phyloP scores from a whole-genome alignment of 2,329 filamentous ascomycete genomes.

The Allantophomopsis cytisporea region DNA sequence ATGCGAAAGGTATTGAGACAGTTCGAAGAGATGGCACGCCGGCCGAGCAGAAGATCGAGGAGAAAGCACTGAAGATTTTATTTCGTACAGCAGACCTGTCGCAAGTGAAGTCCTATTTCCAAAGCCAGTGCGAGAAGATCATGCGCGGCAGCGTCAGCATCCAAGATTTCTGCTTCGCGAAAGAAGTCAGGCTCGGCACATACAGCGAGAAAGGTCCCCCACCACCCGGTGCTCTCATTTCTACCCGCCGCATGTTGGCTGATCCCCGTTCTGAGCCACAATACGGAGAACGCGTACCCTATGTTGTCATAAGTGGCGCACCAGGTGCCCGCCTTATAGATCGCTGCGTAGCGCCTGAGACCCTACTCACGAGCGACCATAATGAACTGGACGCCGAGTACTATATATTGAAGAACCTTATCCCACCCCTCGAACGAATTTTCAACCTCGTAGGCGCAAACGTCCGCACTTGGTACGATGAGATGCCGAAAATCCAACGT shows the following conservation, averaged over 20 bases:
- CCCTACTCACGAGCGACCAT: slow-evolving; percentile 62
- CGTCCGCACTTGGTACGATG: slow-evolving; percentile 82
- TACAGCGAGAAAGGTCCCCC: slow-evolving; percentile 72
- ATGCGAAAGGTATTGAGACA: slow-evolving; percentile 97
- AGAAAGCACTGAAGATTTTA: slow-evolving; percentile 75
- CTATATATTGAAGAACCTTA: slow-evolving; percentile 91
- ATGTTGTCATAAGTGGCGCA: slow-evolving; percentile 81
- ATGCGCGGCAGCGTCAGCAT: slow-evolving; percentile 80
- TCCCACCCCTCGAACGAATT: slow-evolving; percentile 88
- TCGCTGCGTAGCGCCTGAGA: slow-evolving; percentile 79
- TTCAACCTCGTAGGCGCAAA: slow-evolving; percentile 94
- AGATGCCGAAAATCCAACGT: slow-evolving; percentile 85
- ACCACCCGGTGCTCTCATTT: slow-evolving; percentile 81
- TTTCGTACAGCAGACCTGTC: slow-evolving; percentile 86
- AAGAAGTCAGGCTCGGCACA: slow-evolving; percentile 78
- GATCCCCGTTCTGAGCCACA: slow-evolving; percentile 84
- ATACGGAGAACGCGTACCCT: slow-evolving; percentile 89
- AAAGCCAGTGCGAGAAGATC: slow-evolving; percentile 80
- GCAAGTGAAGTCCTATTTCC: slow-evolving; percentile 81
- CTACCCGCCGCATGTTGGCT: slow-evolving; percentile 70
- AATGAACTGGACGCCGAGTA: slow-evolving; percentile 85
- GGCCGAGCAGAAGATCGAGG: slow-evolving; percentile 92
- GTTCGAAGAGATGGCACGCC: slow-evolving; percentile 90
- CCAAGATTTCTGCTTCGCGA: slow-evolving; percentile 92
- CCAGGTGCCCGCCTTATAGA: slow-evolving; percentile 79